phyloP scores from a whole-genome alignment of 2,329 filamentous ascomycete species.

The Diaporthe helianthi region DNA sequence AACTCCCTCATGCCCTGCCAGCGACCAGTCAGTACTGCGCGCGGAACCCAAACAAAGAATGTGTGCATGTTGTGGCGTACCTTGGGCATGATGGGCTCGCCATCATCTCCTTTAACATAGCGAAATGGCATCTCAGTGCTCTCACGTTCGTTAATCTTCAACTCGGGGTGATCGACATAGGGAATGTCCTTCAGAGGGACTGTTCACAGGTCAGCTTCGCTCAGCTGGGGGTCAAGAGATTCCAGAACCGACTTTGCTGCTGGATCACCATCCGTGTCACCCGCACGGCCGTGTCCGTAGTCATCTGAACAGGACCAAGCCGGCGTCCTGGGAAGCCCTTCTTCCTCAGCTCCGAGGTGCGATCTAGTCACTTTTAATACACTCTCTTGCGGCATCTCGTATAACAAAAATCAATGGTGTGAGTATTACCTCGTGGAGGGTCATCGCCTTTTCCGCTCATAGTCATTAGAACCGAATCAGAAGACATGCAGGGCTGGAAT shows the following conservation, averaged over 20 bases:
- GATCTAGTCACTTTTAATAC: constrained; percentile 62
- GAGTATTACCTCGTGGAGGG: constrained; percentile 79
- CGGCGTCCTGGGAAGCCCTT: constrained; percentile 90
- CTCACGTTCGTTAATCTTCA: constrained; percentile 89
- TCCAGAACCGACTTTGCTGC: constrained; percentile 69
- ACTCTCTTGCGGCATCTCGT: background rate
- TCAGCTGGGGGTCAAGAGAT: background rate
- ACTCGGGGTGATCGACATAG: constrained; percentile 87
- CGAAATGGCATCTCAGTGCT: constrained; percentile 98
- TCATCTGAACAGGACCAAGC: constrained; percentile 95
- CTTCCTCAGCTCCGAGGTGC: constrained; percentile 92
- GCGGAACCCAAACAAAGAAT: background rate
- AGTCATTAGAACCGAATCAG: constrained; percentile 26
- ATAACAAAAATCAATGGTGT: background rate
- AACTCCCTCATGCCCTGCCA: constrained; percentile 91
- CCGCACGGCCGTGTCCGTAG: constrained; percentile 94
- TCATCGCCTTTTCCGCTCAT: constrained; percentile 74
- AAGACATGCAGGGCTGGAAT: background rate
- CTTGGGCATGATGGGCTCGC: constrained; percentile 88
- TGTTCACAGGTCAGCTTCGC: constrained; percentile 46
- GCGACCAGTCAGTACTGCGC: constrained; percentile 37
- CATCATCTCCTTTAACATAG: constrained; percentile 80
- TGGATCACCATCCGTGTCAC: constrained; percentile 91
- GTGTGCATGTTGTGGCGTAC: constrained; percentile 55
- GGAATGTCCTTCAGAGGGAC: constrained; percentile 79